Base-by-base conservation (phyloP, 139 green algal genomes). In the Chlamydomonas schloesseri region DNA sequence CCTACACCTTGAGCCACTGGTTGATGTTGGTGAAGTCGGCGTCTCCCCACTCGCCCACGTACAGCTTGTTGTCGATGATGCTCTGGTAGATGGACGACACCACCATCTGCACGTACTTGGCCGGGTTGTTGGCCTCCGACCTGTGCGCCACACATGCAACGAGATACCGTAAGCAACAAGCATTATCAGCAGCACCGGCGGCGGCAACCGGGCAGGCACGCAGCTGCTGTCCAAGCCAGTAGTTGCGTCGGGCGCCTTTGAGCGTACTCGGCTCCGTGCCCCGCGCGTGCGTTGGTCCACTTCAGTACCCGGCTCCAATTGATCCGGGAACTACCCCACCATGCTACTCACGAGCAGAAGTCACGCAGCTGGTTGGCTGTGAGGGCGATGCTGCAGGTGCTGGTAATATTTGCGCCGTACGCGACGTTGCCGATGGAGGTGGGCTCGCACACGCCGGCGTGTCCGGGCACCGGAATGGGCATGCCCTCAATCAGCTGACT, bases 41-140 rank as follows among this genome's bases (percentile, higher is more conserved):
- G 81, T 92, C 89, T 73, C 91, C 91, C 91, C 91, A 94, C 13
- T 91, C 81, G 73, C 91, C 91, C 29, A 91, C 17, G 46, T 86
- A 87, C 33, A 91, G 36, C 14, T 53, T 57, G 47, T 23, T 34
- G 42, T 65, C 37, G 14, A 65, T 23, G 23, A 89, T 57, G 34
- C 13, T 60, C 28, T 31, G 34, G n/a, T 79, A 82, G 60, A 91
- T 24, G 0, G 73, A 31, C 5, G 34, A 53, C 74, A 91, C 26
- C 33, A 81, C 77, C 46, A 80, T 20, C 21, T 23, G 28, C 50
- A 89, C 42, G 47, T 89, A 83, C 60, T 57, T 70, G 17, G 74
- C 46, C 28, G 31, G 75, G 42, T n/a, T 77, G 69, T 53, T 62
- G 37, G n/a, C 11, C 62, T 62, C 34, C 11, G 13, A 6, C 9